Evolutionary conservation across 805 yeast genomes (phyloP), one percentile per base, ranked within the genome.

Genomic region (Zygotorulaspora sp.): DNA sequence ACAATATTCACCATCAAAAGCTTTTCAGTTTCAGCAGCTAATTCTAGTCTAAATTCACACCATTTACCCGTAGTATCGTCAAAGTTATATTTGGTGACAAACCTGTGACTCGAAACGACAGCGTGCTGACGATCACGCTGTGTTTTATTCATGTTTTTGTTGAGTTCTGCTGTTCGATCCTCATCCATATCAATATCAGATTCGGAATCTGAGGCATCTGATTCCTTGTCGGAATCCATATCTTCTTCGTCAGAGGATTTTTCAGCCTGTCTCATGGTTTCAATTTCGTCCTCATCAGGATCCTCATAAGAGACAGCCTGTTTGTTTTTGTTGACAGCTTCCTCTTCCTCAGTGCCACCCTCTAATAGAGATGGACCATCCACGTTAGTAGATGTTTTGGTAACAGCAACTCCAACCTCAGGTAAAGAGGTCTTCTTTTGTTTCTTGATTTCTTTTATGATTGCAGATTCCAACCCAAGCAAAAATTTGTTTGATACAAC

Each of bases 1-100:
- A 92, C 79, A 57, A 92, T 81, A 68, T 92, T 92, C 38, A 92
- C 96, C 98, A 92, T 90, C 71, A 92, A 77, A 61, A 92, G 70
- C 72, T 92, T 92, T 67, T 88, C 90, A 18, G 94, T 80, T 28
- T 81, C 84, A 18, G 92, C 87, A 32, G 86, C 78, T 50, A 88
- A 74, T 57, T 84, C 89, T 40, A 92, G 63, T 59, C 78, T 80
- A 63, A 94, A 86, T 62, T 83, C 84, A 70, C 97, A 89, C 97
- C 97, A 90, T 52, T 78, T 75, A 45, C 97, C 97, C 30, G 70
- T 57, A 17, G 67, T 78, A 60, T 90, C 97, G 66, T 92, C 99
- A 58, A 89, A 94, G 65, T 85, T 80, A 69, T 84, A 90, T 57
- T 77, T 75, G 41, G 85, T 72, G 47, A 90, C 77, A 57, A 82